Evolutionary conservation across 2,329 filamentous ascomycete genomes (phyloP).

Genomic region (Aureobasidium lini): DNA sequence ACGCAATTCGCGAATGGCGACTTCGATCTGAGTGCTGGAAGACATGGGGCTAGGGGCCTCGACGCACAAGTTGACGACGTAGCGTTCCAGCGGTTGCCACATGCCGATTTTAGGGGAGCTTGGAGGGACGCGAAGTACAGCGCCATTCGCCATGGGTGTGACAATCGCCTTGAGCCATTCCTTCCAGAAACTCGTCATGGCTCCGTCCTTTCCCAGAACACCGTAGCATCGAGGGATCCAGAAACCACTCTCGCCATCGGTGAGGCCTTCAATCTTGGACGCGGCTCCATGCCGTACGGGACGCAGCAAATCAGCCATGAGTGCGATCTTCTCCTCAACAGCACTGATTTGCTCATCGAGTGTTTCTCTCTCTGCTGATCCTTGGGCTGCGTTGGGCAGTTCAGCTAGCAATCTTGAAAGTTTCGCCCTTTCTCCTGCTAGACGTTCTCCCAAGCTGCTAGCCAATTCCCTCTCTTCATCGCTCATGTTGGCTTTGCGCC

Average conservation of each 20-base stretch:
- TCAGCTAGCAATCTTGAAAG: constrained; percentile 80
- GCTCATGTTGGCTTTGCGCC: constrained; percentile 64
- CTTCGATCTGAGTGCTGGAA: constrained; percentile 92
- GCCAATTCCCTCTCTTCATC: constrained; percentile 86
- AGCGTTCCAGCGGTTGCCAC: constrained; percentile 94
- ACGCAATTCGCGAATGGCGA: constrained; percentile 80
- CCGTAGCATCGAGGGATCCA: constrained; percentile 95
- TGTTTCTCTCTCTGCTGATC: constrained; percentile 69
- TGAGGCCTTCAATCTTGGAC: constrained; percentile 93
- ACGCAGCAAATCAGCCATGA: constrained; percentile 93
- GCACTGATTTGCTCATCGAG: constrained; percentile 92
- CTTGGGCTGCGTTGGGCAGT: constrained; percentile 72
- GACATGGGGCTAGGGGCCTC: constrained; percentile 87
- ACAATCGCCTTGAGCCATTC: constrained; percentile 92
- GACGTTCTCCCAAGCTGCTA: constrained; percentile 78
- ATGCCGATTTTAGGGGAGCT: constrained; percentile 85
- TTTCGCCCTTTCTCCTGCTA: constrained; percentile 82
- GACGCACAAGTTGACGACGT: constrained; percentile 93
- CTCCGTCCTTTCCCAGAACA: constrained; percentile 75
- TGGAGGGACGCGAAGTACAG: constrained; percentile 70
- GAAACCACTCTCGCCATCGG: constrained; percentile 87
- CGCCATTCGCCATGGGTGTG: constrained; percentile 92
- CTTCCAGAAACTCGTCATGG: constrained; percentile 90
- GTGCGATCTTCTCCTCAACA: constrained; percentile 90
- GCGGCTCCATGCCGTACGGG: constrained; percentile 90